Percentiles rank a stretch among this genome's conserved stretches.
Evolutionary conservation across 768 basidiomycete genomes (phyloP).

Genomic region (Dendrothele bispora): DNA sequence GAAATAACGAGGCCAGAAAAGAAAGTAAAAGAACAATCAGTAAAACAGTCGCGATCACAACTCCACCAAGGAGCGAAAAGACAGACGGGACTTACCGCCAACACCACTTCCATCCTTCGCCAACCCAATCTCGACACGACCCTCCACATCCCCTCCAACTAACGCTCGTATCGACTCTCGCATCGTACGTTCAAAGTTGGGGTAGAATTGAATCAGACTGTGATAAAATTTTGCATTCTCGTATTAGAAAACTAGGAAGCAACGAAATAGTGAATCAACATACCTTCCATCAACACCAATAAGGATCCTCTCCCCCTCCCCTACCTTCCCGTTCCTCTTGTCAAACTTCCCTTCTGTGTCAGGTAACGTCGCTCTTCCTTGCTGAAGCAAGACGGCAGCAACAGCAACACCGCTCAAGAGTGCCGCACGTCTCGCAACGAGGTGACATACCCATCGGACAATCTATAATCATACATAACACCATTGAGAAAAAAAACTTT

Average conservation of each 20-base stretch:
- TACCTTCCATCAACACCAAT: constrained; percentile 95
- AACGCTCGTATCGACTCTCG: constrained; percentile 72
- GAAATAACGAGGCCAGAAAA: constrained; percentile 7
- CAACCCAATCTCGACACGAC: constrained; percentile 80
- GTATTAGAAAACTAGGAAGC: not conserved
- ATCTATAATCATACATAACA: constrained; percentile 39
- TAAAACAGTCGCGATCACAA: not conserved
- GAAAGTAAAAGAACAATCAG: constrained; percentile 1
- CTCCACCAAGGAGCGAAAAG: not conserved
- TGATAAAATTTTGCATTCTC: not conserved
- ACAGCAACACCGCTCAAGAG: constrained; percentile 84
- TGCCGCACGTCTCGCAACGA: constrained; percentile 83
- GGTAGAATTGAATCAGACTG: constrained; percentile 92
- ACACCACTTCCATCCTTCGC: constrained; percentile 98
- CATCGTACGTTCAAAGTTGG: constrained; percentile 74
- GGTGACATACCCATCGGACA: constrained; percentile 74
- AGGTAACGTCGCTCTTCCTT: constrained; percentile 59
- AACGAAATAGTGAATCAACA: constrained; percentile 13
- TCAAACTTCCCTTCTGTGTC: constrained; percentile 33
- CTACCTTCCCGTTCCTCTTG: constrained; percentile 15
- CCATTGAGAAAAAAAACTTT: no score
- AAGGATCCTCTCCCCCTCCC: constrained; percentile 52
- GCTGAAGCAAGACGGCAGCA: constrained; percentile 84
- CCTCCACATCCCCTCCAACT: constrained; percentile 80
- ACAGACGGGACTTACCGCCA: constrained; percentile 72